These are phyloP conservation scores for Thalia dealbata DNA, from an alignment of 176 grass and related monocot species.

Conservation along the genomic window DNA sequence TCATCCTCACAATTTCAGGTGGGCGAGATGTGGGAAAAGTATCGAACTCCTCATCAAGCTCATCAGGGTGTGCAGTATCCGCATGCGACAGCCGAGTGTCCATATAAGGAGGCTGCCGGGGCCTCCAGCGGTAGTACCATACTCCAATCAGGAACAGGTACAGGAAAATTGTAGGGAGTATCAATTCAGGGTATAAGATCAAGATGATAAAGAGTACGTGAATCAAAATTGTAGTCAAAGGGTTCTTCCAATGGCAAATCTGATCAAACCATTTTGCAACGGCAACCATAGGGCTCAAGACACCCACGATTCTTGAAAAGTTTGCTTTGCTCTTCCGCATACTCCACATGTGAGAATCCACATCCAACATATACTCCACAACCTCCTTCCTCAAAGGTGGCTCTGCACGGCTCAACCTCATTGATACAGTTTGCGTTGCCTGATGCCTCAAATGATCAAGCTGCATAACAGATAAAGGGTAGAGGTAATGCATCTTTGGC, in stretches of 20 bases:
- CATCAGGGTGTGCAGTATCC: constrained; percentile 38
- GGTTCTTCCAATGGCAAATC: constrained; percentile 60
- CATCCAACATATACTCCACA: constrained; percentile 69
- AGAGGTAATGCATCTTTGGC: constrained; percentile 66
- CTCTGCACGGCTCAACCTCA: constrained; percentile 54
- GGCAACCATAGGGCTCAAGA: constrained; percentile 36
- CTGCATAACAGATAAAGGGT: constrained; percentile 42
- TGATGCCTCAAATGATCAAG: constrained; percentile 50
- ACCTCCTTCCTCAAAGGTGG: constrained; percentile 53
- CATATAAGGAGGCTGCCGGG: constrained; percentile 55
- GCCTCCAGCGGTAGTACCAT: constrained; percentile 55
- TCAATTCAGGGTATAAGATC: constrained; percentile 55
- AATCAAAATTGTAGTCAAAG: constrained; percentile 48
- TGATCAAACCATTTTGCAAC: constrained; percentile 49
- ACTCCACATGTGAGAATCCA: constrained; percentile 71
- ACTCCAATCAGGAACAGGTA: constrained; percentile 64
- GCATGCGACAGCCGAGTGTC: constrained; percentile 55
- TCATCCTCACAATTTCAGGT: constrained; percentile 38
- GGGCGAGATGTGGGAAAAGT: constrained; percentile 43
- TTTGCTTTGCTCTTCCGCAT: constrained; percentile 73
- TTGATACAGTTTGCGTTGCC: constrained; percentile 52
- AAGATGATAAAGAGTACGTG: constrained; percentile 53
- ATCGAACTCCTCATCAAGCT: constrained; percentile 63
- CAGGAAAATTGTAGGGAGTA: constrained; percentile 57
- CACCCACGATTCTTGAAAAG: constrained; percentile 54